These are phyloP conservation scores for Saccharum spontaneum DNA, from an alignment of 176 grass and related monocot species.

Conservation along the genomic window DNA sequence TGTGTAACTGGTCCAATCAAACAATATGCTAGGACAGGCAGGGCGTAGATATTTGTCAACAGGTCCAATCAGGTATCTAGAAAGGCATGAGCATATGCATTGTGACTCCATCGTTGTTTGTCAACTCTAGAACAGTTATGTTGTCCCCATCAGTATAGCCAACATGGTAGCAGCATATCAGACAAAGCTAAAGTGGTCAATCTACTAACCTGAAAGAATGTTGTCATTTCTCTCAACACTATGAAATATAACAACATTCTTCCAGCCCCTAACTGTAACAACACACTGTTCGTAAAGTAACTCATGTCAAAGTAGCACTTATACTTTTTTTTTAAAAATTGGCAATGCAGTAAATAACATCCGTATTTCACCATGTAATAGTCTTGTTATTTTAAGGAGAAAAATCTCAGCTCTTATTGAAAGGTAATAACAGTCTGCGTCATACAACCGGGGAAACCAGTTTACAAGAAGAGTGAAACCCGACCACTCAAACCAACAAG, in stretches of 20 bases:
- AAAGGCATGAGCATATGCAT: background rate
- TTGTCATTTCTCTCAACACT: background rate
- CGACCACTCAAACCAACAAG: background rate
- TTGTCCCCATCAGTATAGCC: background rate
- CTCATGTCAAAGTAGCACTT: background rate
- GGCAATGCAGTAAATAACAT: background rate
- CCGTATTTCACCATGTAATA: too few species aligned
- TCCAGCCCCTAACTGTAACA: background rate
- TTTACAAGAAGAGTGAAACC: background rate
- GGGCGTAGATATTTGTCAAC: too few species aligned
- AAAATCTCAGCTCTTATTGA: background rate
- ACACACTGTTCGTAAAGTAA: background rate
- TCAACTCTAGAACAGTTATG: too few species aligned
- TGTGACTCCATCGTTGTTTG: too few species aligned
- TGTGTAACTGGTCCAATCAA: too few species aligned
- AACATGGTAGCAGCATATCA: background rate
- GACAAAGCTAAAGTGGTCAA: background rate
- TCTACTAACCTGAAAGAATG: background rate
- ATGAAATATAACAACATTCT: background rate
- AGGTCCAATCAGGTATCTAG: too few species aligned
- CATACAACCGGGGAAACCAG: background rate
- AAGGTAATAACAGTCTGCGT: background rate
- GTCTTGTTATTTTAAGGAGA: background rate
- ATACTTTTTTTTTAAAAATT: background rate
- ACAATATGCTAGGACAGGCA: too few species aligned